Evolutionary conservation across 306 rosid species (phyloP).

Genomic region (Ziziphus jujuba): DNA sequence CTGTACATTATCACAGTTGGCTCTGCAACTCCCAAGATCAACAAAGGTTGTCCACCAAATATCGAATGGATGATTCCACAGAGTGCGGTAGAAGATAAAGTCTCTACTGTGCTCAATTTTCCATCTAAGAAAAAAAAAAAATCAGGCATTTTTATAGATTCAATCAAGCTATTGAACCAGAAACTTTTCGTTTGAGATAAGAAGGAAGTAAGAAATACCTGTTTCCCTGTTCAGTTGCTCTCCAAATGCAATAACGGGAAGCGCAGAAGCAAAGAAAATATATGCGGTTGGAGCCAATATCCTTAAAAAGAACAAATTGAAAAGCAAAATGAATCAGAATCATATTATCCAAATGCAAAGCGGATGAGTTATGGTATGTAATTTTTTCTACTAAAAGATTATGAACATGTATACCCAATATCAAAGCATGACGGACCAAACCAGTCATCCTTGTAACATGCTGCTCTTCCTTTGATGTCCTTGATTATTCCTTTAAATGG

Average conservation of each 20-base stretch:
- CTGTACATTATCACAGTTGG: slow-evolving; percentile 92
- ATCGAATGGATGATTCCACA: slow-evolving; percentile 91
- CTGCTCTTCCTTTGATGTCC: slow-evolving; percentile 72
- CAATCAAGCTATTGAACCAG: background rate
- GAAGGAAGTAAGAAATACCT: slow-evolving; percentile 38
- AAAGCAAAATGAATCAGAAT: slow-evolving; percentile 9
- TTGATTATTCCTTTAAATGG: slow-evolving; percentile 62
- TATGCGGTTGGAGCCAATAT: slow-evolving; percentile 88
- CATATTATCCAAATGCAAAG: background rate
- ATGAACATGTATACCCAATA: slow-evolving; percentile 36
- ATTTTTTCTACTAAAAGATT: slow-evolving; percentile 1
- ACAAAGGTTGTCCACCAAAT: slow-evolving; percentile 84
- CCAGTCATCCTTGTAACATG: slow-evolving; percentile 86
- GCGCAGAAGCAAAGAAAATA: slow-evolving; percentile 90
- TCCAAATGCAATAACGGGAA: slow-evolving; percentile 88
- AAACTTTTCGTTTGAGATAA: background rate
- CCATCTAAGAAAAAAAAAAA: slow-evolving; percentile 47
- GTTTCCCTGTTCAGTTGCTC: slow-evolving; percentile 81
- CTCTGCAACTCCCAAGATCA: slow-evolving; percentile 89
- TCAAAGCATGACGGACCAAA: slow-evolving; percentile 50
- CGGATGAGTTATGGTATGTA: too few relatives aligned
- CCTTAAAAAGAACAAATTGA: slow-evolving; percentile 34
- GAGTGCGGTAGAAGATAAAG: slow-evolving; percentile 81
- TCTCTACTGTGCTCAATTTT: slow-evolving; percentile 83
- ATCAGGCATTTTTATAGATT: background rate